Evolutionary conservation across 257 asterid species (phyloP).

Genomic region (Capsicum baccatum): DNA sequence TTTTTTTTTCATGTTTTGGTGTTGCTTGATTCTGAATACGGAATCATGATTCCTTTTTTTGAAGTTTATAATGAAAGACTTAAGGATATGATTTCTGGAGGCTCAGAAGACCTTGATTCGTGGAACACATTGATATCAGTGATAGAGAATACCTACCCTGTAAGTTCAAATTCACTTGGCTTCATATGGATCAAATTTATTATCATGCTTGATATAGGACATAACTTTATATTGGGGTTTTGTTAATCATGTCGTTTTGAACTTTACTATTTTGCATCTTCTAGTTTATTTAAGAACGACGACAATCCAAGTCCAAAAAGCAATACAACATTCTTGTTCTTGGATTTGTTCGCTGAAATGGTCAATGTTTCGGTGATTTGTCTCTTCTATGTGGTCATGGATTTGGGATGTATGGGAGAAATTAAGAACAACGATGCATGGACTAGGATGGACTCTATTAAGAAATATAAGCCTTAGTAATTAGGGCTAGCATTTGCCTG

Average conservation of each 20-base stretch:
- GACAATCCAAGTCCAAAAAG: slow-evolving; percentile 18
- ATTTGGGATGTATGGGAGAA: slow-evolving; percentile 12
- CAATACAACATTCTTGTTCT: slow-evolving; percentile 6
- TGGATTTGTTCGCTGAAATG: neutral
- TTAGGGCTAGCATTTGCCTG: neutral
- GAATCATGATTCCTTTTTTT: slow-evolving; percentile 40
- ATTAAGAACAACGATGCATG: neutral
- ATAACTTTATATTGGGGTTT: slow-evolving; percentile 6
- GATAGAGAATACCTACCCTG: slow-evolving; percentile 61
- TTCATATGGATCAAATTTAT: slow-evolving; percentile 9
- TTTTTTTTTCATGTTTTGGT: slow-evolving; percentile 29
- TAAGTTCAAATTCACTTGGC: slow-evolving; percentile 42
- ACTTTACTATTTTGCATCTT: neutral
- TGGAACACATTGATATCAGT: slow-evolving; percentile 71
- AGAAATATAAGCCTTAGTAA: neutral
- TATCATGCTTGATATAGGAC: slow-evolving; percentile 10
- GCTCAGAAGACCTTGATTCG: slow-evolving; percentile 59
- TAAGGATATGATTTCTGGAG: slow-evolving; percentile 55
- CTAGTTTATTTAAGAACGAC: neutral
- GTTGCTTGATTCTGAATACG: slow-evolving; percentile 33
- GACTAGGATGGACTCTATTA: neutral
- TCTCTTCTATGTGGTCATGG: neutral
- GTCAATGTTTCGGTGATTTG: slow-evolving; percentile 17
- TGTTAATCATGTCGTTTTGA: neutral
- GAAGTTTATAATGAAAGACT: slow-evolving; percentile 57